phyloP scores from a whole-genome alignment of 257 asterid species.

The Mitragyna speciosa region DNA sequence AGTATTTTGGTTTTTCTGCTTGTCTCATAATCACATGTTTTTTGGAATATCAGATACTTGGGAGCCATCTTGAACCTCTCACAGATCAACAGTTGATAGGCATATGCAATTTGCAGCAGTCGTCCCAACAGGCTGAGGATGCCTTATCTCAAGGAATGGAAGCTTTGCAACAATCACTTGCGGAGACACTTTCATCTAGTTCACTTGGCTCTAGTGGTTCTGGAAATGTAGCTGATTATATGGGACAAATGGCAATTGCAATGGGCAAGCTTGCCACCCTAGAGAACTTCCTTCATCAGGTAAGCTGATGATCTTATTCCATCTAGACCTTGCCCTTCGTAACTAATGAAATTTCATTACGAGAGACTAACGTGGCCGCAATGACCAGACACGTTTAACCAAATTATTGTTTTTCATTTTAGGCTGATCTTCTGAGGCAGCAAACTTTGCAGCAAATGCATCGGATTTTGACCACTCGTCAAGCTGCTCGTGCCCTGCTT shows the following conservation, averaged over 20 bases:
- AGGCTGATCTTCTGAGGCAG: slow-evolving; percentile 92
- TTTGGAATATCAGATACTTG: slow-evolving; percentile 56
- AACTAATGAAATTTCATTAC: not conserved
- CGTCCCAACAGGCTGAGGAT: slow-evolving; percentile 92
- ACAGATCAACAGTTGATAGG: slow-evolving; percentile 80
- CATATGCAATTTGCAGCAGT: slow-evolving; percentile 73
- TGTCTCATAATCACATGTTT: not conserved
- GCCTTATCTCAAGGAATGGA: slow-evolving; percentile 98
- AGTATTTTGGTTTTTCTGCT: not conserved
- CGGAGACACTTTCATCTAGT: slow-evolving; percentile 70
- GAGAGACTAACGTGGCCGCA: not conserved
- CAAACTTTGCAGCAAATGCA: slow-evolving; percentile 84
- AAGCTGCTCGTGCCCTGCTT: slow-evolving; percentile 90
- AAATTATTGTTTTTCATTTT: not conserved
- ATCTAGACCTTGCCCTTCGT: not conserved
- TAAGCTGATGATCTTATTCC: slow-evolving; percentile 9
- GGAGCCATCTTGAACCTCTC: slow-evolving; percentile 74
- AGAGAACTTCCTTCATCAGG: slow-evolving; percentile 81
- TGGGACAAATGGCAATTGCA: slow-evolving; percentile 88
- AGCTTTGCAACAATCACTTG: slow-evolving; percentile 75
- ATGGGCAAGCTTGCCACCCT: slow-evolving; percentile 72
- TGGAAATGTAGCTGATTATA: slow-evolving; percentile 64
- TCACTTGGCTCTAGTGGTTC: slow-evolving; percentile 46
- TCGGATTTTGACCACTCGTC: slow-evolving; percentile 81
- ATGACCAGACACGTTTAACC: not conserved